A percentile compares a stretch with the other conserved stretches of the same genome.
Conservation (phyloP, 2,329 filamentous ascomycete species). For the Colletotrichum navitas region DNA sequence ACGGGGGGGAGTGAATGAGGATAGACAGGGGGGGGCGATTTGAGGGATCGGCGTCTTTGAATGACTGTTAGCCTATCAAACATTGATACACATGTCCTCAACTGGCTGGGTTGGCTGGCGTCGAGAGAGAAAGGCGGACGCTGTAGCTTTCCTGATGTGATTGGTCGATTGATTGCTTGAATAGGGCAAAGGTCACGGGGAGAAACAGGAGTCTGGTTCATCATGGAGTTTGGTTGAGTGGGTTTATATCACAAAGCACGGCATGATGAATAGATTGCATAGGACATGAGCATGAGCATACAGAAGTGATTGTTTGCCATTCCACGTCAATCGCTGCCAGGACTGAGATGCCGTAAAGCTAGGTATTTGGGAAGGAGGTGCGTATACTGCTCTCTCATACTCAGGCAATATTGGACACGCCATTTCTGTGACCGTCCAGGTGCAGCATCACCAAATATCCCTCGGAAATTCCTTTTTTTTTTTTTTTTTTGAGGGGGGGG, state of each 20-base stretch:
- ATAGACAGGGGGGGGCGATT: not conserved
- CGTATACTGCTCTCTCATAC: no score
- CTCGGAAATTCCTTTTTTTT: not conserved
- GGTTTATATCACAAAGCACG: not conserved
- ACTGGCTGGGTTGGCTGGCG: constrained; percentile 1
- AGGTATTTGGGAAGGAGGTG: not conserved
- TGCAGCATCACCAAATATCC: not conserved
- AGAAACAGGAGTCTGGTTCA: constrained; percentile 16
- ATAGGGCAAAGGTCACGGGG: not conserved
- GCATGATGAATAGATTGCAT: constrained; percentile 20
- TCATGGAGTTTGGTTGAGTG: constrained; percentile 3
- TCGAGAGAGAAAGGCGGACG: not conserved
- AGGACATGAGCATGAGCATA: constrained; percentile 2
- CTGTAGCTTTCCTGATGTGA: not conserved
- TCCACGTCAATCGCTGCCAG: not conserved
- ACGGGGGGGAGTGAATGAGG: not conserved
- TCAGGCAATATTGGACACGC: not conserved
- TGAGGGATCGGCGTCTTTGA: not conserved
- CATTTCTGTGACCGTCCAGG: not conserved
- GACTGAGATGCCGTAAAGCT: not conserved
- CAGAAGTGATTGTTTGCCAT: not conserved
- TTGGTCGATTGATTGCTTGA: constrained; percentile 14
- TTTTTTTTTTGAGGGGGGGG: no score
- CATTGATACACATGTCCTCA: constrained; percentile 1
- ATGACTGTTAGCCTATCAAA: constrained; percentile 18